Conservation (phyloP, 2,329 filamentous ascomycete species). For the Rosellinia necatrix region DNA sequence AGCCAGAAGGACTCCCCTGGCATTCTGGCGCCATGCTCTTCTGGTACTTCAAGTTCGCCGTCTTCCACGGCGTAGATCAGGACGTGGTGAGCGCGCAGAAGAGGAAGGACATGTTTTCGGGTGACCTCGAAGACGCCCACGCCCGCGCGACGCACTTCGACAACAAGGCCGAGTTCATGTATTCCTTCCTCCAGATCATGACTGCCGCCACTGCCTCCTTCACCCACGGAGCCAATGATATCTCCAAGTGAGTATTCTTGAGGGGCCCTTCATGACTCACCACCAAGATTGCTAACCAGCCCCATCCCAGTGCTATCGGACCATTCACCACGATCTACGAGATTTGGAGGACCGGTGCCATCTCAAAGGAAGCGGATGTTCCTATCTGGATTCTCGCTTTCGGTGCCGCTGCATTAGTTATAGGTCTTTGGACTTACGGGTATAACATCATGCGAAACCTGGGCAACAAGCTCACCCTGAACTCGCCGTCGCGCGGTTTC, state of each 20-base stretch:
- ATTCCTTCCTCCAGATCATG: slow-evolving; percentile 63
- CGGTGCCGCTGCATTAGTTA: slow-evolving; percentile 55
- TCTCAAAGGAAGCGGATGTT: slow-evolving; percentile 54
- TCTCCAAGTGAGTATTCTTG: slow-evolving; percentile 53
- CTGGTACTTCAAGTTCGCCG: slow-evolving; percentile 31
- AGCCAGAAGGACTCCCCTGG: slow-evolving; percentile 30
- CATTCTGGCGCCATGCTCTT: slow-evolving; percentile 42
- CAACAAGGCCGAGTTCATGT: slow-evolving; percentile 65
- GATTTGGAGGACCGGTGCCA: slow-evolving; percentile 57
- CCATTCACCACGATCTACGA: slow-evolving; percentile 67
- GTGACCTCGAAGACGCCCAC: slow-evolving; percentile 59
- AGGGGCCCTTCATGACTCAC: too few species aligned
- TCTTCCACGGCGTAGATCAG: slow-evolving; percentile 30
- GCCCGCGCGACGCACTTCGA: slow-evolving; percentile 63
- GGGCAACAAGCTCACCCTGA: slow-evolving; percentile 66
- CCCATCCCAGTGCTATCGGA: slow-evolving; percentile 54
- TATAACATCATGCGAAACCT: slow-evolving; percentile 69
- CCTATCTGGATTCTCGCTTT: slow-evolving; percentile 65
- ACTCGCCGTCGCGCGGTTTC: slow-evolving; percentile 63
- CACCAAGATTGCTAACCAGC: slow-evolving; percentile 1
- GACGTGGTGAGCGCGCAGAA: slow-evolving; percentile 47
- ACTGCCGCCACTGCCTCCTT: slow-evolving; percentile 67
- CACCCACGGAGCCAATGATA: slow-evolving; percentile 69
- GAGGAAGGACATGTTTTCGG: slow-evolving; percentile 52
- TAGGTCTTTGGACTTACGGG: slow-evolving; percentile 64